Base-by-base conservation (phyloP, 805 yeast species). In the Zygosaccharomyces rouxii region DNA sequence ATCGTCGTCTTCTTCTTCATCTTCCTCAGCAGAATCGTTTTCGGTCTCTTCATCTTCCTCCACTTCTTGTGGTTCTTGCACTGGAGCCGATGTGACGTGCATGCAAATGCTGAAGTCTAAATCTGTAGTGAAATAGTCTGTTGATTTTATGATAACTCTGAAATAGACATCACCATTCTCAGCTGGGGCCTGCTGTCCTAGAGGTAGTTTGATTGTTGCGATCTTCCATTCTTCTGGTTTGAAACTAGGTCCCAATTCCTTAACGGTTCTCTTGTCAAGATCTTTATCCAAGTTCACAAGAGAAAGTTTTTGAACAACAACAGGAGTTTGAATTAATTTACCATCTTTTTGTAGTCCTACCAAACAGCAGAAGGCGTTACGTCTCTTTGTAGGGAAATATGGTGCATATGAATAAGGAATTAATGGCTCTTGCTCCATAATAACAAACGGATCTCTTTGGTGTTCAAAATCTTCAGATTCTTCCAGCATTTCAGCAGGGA, bases 121-220 rank as follows among this genome's bases (percentile, higher is more conserved):
- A 63, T 92, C 97, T 16, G 79, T 69, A 5, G 96, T 96, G 64
- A 87, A 88, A 66, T 88, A 90, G 39, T 86, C 81, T 46, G 86
- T 77, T 47, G 86, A 83, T 61, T 81, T 80, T 61, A 92, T 66
- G 21, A 82, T 69, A 14, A 90, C 71, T 69, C 89, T 78, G 73
- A 87, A 87, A 55, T 79, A 82, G 61, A 70, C 79, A 37, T 70
- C 72, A 38, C 95, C 96, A 14, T 71, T 70, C 48, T 75, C 75
- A 16, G 76, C 76, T n/a, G 98, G 97, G 13, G 95, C 81, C 39
- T 95, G 89, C 42, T 81, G 75, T 6, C 83, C 68, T 42, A 90
- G 65, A 56, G 84, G 87, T 49, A 90, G 73, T 63, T 86, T 89
- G 61, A 87, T 83, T 1, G 92, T 83, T 40, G 89, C 84, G 48